Evolutionary conservation across 352 stramenopile species (phyloP), one percentile per base, ranked within the genome.

Genomic region (Blastocystis sp.): DNA sequence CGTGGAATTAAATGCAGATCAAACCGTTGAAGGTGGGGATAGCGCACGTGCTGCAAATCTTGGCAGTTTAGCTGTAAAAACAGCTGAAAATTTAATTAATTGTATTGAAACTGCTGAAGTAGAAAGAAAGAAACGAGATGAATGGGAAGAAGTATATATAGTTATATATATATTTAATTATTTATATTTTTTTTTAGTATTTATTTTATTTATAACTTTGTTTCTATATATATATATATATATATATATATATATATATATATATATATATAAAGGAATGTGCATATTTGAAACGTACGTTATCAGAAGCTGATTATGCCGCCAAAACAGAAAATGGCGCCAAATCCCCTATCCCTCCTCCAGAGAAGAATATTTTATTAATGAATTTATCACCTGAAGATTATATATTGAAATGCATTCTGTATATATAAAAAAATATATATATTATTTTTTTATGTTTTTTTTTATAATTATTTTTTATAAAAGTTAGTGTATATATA

Each of bases 371-470:
- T 72, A 83, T 88, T 58, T 65, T 94, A 64, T 71, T 96, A 40
- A 74, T 97, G 27, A 83, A 83, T 7, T 88, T 93, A 73, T 79
- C 86, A 28, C 85, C 90, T 23, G 69, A 84, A 13, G 79, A 84
- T 58, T 95, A 94, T 71, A 70, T 95, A 13, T 73, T 95, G 28
- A 80, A 88, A 72, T 82, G 84, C 47, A 70, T 97, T 34, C 82
- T 39, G 52, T 62, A 76, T 11, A 73, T 76, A 24, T 10, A 18
- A 25, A 54, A 25, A 3, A 31, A 19, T 55, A 13, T n/a, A 9
- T n/a, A n/a, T n/a, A n/a, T n/a, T n/a, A n/a, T n/a, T n/a, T n/a
- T n/a, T n/a, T n/a, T n/a, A n/a, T n/a, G n/a, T n/a, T n/a, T n/a
- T n/a, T n/a, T n/a, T n/a, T n/a, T n/a, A n/a, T n/a, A n/a, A n/a